phyloP scores from a whole-genome alignment of 2,329 filamentous ascomycete genomes.

The Torrubiella hemipterigena region DNA sequence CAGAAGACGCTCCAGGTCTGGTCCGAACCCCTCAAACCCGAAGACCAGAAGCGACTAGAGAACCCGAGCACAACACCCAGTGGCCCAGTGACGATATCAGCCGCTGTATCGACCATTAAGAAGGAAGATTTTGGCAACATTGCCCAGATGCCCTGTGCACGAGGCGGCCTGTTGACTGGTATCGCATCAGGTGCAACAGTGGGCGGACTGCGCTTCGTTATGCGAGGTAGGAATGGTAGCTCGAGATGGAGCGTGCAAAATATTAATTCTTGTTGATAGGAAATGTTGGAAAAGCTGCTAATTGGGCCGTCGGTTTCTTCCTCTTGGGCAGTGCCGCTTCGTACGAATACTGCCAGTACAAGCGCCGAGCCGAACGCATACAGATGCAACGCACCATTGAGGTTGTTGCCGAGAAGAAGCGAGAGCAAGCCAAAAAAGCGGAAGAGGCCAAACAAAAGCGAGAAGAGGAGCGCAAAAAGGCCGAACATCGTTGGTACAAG shows the following conservation, averaged over 20 bases:
- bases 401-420: slow-evolving; percentile 39
- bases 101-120: slow-evolving; percentile 57
- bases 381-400: slow-evolving; percentile 81
- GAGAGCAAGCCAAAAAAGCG: slow-evolving; percentile 27
- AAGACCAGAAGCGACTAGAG: slow-evolving; percentile 9
- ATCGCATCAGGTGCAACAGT: slow-evolving; percentile 69
- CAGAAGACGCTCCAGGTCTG: slow-evolving; percentile 23
- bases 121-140: slow-evolving; percentile 58
- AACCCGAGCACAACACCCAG: slow-evolving; percentile 7
- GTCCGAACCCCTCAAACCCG: slow-evolving; percentile 20
- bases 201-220: slow-evolving; percentile 61
- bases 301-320: slow-evolving; percentile 78
- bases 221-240: slow-evolving; percentile 50
- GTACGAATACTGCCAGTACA: slow-evolving; percentile 76
- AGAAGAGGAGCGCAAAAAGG: slow-evolving; percentile 20
- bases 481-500: slow-evolving; percentile 39
- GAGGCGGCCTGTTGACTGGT: slow-evolving; percentile 71
- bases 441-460: slow-evolving; percentile 23
- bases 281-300: slow-evolving; percentile 43
- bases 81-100: slow-evolving; percentile 29
- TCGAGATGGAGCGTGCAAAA: neutral
- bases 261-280: slow-evolving; percentile 11
- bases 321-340: slow-evolving; percentile 55
- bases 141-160: slow-evolving; percentile 71
- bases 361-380: slow-evolving; percentile 60